A percentile compares a stretch with the other conserved stretches of the same genome.
Evolutionary conservation across 139 green algal genomes (phyloP).

Genomic region (Gonium pectorale): DNA sequence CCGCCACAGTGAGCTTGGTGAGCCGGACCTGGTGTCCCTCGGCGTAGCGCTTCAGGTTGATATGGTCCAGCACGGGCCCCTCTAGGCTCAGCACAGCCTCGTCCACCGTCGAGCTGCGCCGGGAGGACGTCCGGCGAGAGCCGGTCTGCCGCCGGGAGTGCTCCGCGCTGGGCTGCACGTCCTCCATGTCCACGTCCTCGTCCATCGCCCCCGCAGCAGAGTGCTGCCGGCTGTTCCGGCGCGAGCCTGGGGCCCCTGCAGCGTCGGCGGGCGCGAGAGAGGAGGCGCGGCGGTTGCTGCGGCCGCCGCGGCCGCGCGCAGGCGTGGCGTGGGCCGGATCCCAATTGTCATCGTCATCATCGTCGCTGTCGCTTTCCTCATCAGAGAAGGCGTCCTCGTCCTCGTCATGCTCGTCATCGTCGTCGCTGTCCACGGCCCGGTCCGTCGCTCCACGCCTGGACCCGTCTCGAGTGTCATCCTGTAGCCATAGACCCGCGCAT

Average conservation of each 20-base stretch:
- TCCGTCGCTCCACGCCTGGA: no score
- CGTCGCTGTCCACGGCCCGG: no score
- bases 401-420: not conserved
- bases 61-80: not conserved
- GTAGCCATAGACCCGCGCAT: no score
- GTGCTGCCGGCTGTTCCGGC: not conserved
- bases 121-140: not conserved
- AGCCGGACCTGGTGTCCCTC: slow-evolving; percentile 41
- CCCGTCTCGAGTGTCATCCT: no score
- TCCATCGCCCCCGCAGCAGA: not conserved
- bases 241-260: no score
- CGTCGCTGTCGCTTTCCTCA: slow-evolving; percentile 26
- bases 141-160: not conserved
- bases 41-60: slow-evolving; percentile 32
- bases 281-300: slow-evolving; percentile 15
- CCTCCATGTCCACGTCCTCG: not conserved
- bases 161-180: no score
- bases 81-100: not conserved
- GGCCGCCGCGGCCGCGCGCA: not conserved
- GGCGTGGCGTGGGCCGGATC: slow-evolving; percentile 63
- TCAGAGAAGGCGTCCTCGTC: slow-evolving; percentile 24
- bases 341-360: slow-evolving; percentile 59
- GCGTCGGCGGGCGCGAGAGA: not conserved
- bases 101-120: not conserved
- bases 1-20: slow-evolving; percentile 68